Evolutionary conservation across 305 asterid genomes (phyloP).

Genomic region (Solanum hybrid): DNA sequence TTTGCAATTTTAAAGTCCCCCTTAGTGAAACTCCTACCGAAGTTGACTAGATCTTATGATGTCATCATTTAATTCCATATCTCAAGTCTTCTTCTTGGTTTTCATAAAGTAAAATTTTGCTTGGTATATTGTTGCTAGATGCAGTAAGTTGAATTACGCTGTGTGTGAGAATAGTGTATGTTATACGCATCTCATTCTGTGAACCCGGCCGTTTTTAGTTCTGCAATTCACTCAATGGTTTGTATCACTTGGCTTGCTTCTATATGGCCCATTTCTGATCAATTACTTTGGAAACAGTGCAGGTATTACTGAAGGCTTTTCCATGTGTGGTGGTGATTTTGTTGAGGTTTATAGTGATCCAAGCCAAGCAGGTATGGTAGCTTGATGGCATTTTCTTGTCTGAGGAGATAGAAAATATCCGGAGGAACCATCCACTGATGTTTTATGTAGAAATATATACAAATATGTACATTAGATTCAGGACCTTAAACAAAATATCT

Average conservation of each 20-base stretch:
- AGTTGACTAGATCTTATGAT: not conserved
- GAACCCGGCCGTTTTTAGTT: not conserved
- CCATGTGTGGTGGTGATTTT: slow-evolving; percentile 99
- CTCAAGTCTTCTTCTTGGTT: not conserved
- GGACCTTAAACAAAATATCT: not conserved
- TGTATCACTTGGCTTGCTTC: not conserved
- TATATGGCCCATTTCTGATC: slow-evolving; percentile 1
- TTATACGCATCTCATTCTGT: not conserved
- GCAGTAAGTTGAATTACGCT: not conserved
- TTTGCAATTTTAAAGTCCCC: not conserved
- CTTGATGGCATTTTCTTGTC: not conserved
- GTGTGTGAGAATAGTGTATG: not conserved
- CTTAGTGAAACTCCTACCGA: not conserved
- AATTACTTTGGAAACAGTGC: slow-evolving; percentile 58
- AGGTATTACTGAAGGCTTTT: slow-evolving; percentile 94
- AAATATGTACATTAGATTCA: not conserved
- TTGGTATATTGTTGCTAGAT: not conserved
- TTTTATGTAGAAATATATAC: not conserved
- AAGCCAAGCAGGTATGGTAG: slow-evolving; percentile 62
- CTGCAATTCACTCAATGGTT: not conserved
- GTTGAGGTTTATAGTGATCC: slow-evolving; percentile 87
- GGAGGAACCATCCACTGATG: not conserved
- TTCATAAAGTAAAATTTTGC: not conserved
- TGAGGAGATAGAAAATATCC: not conserved
- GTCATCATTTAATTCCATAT: not conserved